phyloP scores from a whole-genome alignment of 1,139 yeast genomes.

The Diutina siamensis region DNA sequence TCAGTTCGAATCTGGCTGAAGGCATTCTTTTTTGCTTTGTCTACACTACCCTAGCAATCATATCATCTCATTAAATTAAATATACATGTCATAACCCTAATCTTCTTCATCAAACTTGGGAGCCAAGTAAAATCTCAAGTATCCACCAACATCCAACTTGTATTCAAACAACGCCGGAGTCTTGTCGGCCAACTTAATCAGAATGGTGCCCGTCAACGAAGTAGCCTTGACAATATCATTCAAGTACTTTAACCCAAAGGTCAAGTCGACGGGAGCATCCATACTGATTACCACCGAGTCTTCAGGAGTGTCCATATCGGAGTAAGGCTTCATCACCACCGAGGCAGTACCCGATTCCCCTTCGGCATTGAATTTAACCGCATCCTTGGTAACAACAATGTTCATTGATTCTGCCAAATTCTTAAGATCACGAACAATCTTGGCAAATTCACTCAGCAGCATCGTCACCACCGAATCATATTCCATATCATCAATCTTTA shows the following conservation, averaged over 20 bases:
- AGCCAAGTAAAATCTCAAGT: constrained; percentile 90
- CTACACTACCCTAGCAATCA: too few species aligned
- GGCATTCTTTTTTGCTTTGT: constrained; percentile 36
- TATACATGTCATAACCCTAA: constrained; percentile 14
- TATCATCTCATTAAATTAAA: background rate
- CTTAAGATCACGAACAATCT: constrained; percentile 79
- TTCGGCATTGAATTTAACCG: constrained; percentile 80
- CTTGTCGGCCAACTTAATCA: constrained; percentile 79
- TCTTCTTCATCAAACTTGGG: constrained; percentile 94
- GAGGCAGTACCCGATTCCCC: constrained; percentile 91
- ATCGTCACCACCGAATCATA: constrained; percentile 77
- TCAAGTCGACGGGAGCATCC: constrained; percentile 77
- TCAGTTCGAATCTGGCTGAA: constrained; percentile 79
- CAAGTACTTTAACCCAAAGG: constrained; percentile 86
- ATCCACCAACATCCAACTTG: constrained; percentile 79
- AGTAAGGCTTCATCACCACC: constrained; percentile 74
- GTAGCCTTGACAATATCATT: constrained; percentile 89
- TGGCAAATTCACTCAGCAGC: constrained; percentile 84
- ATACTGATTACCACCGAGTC: constrained; percentile 65
- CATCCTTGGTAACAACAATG: constrained; percentile 81
- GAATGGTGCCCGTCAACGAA: constrained; percentile 61
- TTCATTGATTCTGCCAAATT: constrained; percentile 81
- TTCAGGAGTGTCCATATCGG: constrained; percentile 72
- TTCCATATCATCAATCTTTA: constrained; percentile 89
- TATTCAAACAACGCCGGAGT: constrained; percentile 93